Evolutionary conservation across 306 rosid genomes (phyloP), one percentile per base, ranked within the genome.

Genomic region (Ormosia emarginata): DNA sequence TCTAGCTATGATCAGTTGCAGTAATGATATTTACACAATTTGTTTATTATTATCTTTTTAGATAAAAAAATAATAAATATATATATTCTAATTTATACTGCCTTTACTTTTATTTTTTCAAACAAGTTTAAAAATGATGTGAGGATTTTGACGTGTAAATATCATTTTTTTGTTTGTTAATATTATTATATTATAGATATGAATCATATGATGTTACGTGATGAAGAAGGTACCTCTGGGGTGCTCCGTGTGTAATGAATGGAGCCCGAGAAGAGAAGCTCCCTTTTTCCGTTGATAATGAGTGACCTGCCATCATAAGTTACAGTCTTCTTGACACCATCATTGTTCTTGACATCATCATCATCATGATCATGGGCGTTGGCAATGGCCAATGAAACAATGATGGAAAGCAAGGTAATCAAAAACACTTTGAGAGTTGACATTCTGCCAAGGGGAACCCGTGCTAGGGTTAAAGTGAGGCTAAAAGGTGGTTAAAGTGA

Each of bases 241-340:
- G 98, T 85, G 78, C 97, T 91, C 37, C 98, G 89, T 0, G 99
- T 55, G 85, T 95, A 95, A 82, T 95, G 99, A 59, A 95, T 82
- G 36, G 99, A 93, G 32, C 98, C 99, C 0, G 99, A 95, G 83
- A 86, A 88, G 8, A 95, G 75, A 79, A 95, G 94, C 77, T 90
- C 88, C 3, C 89, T 77, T 74, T 47, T 89, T 13, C 99, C 99
- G 79, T 74, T 29, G 77, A 87, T 81, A 4, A 87, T 8, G 57
- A 87, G 72, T 3, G 90, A 87, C 33, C 79, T 79, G 2, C 88
- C 80, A 15, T 87, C 90, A 7, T 87, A 87, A 44, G 82, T 77
- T 4, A 87, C 73, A 7, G 0, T 46, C 58, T 10, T 3, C 1
- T 13, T 12, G 5, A 0, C 1, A 47, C 0, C 40, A 5, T 36